Base-by-base conservation (phyloP, 1,139 yeast genomes). In the Hyphopichia wangnamkhiaoensis region DNA sequence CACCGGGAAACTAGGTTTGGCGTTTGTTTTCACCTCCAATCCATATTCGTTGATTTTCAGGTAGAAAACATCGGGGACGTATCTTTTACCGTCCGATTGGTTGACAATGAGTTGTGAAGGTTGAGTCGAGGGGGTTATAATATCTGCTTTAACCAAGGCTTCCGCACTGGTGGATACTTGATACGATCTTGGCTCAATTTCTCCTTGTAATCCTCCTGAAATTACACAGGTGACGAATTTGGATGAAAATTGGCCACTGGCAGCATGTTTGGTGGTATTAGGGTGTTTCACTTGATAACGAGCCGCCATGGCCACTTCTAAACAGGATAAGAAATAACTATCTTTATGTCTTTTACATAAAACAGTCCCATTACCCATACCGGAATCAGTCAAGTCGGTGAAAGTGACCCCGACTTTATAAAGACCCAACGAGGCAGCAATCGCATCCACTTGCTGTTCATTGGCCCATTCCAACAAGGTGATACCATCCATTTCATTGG, bases 1-100 rank as follows among this genome's bases (percentile, higher is more conserved):
- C 13, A 89, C 94, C 0, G 99, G 99, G 61, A 94, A 90, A 5
- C 96, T 89, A 0, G 98, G 98, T 56, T 87, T 88, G 12, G 98
- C 98, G 54, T 88, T 86, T 32, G 82, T 80, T 56, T 89, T 90
- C 14, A 93, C 95, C 36, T 89, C 83, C 20, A 90, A 69, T 6
- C 90, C 89, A 62, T 93, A 94, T 61, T 94, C 97, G 58, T 94
- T 94, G 49, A 81, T 76, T 58, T 80, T 82, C 62, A 82, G 80
- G 70, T 84, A 94, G 54, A 88, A 86, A 17, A 94, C 86, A 48
- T 94, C 99, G 0, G 99, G 98, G 9, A 94, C 98, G 53, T 91
- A 93, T 43, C 96, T 75, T 12, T 73, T 74, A 21, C 76, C 74
- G 33, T 79, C 79, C 12, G 88, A 82, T 32, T 80, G 84, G 54